Base-by-base conservation (phyloP, 495 filamentous ascomycete genomes). In the Polyplosphaeria fusca region DNA sequence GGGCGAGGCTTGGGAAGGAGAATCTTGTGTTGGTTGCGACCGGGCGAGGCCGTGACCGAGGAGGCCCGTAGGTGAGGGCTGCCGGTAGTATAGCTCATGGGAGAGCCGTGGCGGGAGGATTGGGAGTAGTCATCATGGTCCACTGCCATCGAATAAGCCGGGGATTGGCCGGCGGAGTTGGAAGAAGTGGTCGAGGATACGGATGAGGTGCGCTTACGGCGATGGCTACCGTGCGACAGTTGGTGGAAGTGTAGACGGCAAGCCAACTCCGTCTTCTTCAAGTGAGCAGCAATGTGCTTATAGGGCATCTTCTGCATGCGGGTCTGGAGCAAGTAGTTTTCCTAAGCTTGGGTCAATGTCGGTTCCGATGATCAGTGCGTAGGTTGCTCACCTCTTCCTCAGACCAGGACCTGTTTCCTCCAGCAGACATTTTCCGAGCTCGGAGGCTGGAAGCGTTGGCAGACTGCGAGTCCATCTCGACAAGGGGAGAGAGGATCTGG, bases 241-340 rank as follows among this genome's bases (percentile, higher is more conserved):
- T 91, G 87, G 60, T 91, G 87, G 66, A 87, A 91, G 67, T 91
- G 87, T 37, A 91, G 80, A 47, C 87, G 87, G 71, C 87, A 91
- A 47, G 87, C 87, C 54, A 91, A 74, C 74, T 91, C 87, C 3
- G 87, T 91, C 76, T 91, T 91, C 71, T 89, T 88, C 57, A 91
- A 72, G 61, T 89, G 83, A 52, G 82, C 80, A 52, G 87, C 87
- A 66, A 91, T 91, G 63, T 91, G 87, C 78, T 91, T 91, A 73
- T 91, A 91, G 1, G 87, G 87, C 82, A 91, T 87, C 73, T 90
- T 90, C 61, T 90, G 86, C 68, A 86, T 79, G 37, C 87, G 84
- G 55, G 87, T 91, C 67, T 88, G 86, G 58, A 91, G 80, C 32
- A 91, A 82, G 69, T 91, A 91, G n/a, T 84, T 79, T 74, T 91